Evolutionary conservation across 169 alveolate species (phyloP).

Genomic region (Cryptosporidium sp.): DNA sequence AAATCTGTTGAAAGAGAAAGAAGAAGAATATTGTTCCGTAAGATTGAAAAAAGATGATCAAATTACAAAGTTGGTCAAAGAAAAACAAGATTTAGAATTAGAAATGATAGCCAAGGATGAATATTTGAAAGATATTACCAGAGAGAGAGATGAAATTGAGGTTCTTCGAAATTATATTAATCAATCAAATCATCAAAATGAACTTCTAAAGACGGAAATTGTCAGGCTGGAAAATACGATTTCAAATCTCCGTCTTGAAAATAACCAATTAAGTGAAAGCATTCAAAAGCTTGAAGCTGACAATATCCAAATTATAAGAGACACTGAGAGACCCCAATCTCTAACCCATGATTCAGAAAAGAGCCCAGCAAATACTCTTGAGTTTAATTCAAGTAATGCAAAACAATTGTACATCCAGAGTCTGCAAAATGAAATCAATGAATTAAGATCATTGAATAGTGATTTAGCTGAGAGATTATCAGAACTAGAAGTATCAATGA

Average conservation of each 20-base stretch:
- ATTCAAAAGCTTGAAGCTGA: constrained; percentile 20
- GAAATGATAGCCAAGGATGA: not conserved
- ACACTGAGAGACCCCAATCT: not conserved
- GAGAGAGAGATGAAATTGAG: not conserved
- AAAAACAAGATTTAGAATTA: not conserved
- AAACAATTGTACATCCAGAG: constrained; percentile 64
- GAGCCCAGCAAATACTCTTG: constrained; percentile 1
- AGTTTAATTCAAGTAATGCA: not conserved
- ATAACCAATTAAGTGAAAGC: not conserved
- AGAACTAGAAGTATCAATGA: constrained; percentile 27
- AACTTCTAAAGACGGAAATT: not conserved
- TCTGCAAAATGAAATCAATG: constrained; percentile 54
- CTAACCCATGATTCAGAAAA: not conserved
- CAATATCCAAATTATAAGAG: not conserved
- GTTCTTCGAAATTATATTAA: not conserved
- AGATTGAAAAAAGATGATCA: not conserved
- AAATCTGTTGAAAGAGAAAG: constrained; percentile 11
- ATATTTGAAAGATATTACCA: not conserved
- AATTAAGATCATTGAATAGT: constrained; percentile 16
- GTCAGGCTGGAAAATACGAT: not conserved
- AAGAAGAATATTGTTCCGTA: not conserved
- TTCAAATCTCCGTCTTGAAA: not conserved
- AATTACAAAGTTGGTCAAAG: not conserved
- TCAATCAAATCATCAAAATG: not conserved
- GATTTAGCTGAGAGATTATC: constrained; percentile 58